These are phyloP conservation scores for Maudiozyma bulderi DNA, from an alignment of 805 yeast species.

Conservation along the genomic window DNA sequence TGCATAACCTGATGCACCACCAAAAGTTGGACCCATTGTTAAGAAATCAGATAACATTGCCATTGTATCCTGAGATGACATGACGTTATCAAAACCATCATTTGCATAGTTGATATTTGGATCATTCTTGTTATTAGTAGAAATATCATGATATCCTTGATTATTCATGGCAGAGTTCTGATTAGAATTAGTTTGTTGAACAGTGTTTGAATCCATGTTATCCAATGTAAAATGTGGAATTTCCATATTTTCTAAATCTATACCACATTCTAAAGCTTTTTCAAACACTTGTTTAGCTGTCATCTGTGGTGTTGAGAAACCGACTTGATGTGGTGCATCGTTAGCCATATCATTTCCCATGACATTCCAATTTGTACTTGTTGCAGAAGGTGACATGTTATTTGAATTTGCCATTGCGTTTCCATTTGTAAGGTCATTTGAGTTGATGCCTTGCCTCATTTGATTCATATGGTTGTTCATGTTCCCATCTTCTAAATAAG, in stretches of 20 bases:
- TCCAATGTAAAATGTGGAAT: constrained; percentile 19
- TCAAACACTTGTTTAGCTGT: constrained; percentile 38
- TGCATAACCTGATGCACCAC: constrained; percentile 34
- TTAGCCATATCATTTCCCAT: constrained; percentile 7
- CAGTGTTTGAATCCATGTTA: neutral
- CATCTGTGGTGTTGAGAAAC: constrained; percentile 74
- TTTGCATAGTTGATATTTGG: neutral
- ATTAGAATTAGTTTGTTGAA: neutral
- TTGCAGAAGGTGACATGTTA: too few species aligned
- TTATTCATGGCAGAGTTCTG: neutral
- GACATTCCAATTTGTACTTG: neutral
- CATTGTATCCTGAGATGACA: neutral
- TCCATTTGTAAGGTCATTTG: too few species aligned
- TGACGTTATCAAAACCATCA: neutral
- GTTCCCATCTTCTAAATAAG: constrained; percentile 22
- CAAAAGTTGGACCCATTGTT: constrained; percentile 33
- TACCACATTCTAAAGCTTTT: constrained; percentile 23
- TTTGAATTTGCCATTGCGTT: too few species aligned
- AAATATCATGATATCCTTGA: neutral
- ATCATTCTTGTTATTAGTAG: neutral
- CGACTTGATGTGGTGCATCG: constrained; percentile 53
- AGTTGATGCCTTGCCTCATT: neutral
- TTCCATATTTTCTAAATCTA: constrained; percentile 19
- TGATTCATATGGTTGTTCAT: neutral
- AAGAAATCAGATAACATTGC: constrained; percentile 33